Conservation (phyloP, 495 filamentous ascomycete genomes). For the Haplographium delicatum region DNA sequence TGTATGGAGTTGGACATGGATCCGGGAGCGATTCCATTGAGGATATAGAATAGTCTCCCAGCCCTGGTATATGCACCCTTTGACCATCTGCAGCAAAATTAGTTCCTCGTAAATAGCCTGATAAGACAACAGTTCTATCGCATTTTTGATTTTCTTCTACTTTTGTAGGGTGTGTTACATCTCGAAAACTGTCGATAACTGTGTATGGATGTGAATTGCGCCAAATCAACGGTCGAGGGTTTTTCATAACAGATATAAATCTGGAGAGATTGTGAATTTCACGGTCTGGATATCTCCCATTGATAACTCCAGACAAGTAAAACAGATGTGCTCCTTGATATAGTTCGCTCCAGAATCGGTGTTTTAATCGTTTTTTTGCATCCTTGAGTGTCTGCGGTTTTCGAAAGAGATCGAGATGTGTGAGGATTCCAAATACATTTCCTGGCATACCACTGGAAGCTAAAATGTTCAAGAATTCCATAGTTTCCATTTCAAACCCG, state of each 20-base stretch:
- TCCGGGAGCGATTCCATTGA: conserved; percentile 83
- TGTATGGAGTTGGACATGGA: conserved; percentile 88
- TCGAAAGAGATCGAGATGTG: conserved; percentile 91
- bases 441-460: conserved; percentile 91
- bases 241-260: conserved; percentile 98
- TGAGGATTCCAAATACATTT: conserved; percentile 95
- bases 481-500: conserved; percentile 99
- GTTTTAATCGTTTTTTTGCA: conserved; percentile 93
- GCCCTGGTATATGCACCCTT: conserved; percentile 84
- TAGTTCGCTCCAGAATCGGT: conserved; percentile 92
- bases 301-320: conserved; percentile 91
- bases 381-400: conserved; percentile 84
- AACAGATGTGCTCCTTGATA: conserved; percentile 97
- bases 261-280: conserved; percentile 93
- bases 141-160: conserved; percentile 84
- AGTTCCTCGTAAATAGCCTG: conserved; percentile 92
- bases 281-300: conserved; percentile 92
- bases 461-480: conserved; percentile 95
- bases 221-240: conserved; percentile 93
- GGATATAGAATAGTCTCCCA: conserved; percentile 87
- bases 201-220: conserved; percentile 92
- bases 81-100: conserved; percentile 88
- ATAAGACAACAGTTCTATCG: conserved; percentile 84
- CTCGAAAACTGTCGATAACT: conserved; percentile 86
- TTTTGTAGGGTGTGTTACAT: conserved; percentile 85